These are phyloP conservation scores for Digitaria exilis DNA, from an alignment of 202 grass and related monocot genomes.

Conservation along the genomic window DNA sequence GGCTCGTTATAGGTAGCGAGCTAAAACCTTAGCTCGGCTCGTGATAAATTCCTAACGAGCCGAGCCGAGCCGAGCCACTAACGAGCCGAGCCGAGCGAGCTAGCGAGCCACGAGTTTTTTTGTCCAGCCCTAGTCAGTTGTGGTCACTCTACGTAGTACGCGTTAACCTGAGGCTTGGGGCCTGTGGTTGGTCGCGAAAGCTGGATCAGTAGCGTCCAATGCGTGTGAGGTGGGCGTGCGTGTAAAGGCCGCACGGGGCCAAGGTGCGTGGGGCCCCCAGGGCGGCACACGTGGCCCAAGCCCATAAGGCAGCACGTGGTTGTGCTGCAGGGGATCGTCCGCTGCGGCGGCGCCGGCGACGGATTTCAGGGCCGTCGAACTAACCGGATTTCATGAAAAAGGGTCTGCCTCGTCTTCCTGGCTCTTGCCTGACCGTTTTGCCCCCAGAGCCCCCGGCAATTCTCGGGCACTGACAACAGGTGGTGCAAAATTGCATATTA, in stretches of 20 bases:
- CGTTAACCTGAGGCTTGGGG: background rate
- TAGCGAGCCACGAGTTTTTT: no score
- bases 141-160: background rate
- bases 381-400: slow-evolving; percentile 37
- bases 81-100: no score
- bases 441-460: background rate
- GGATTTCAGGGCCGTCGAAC: slow-evolving; percentile 57
- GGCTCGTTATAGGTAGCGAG: no score
- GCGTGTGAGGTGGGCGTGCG: slow-evolving; percentile 39
- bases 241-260: slow-evolving; percentile 36
- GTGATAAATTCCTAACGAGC: no score
- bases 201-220: background rate
- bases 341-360: slow-evolving; percentile 40
- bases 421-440: background rate
- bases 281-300: slow-evolving; percentile 42
- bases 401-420: background rate
- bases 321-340: slow-evolving; percentile 15
- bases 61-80: no score
- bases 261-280: background rate
- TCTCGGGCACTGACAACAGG: background rate
- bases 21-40: no score
- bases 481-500: background rate
- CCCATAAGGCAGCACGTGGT: slow-evolving; percentile 58
- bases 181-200: background rate
- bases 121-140: no score